A percentile compares a stretch with the other conserved stretches of the same genome.
Conservation (phyloP, 2,329 filamentous ascomycete genomes). For the Penicillium sp. region DNA sequence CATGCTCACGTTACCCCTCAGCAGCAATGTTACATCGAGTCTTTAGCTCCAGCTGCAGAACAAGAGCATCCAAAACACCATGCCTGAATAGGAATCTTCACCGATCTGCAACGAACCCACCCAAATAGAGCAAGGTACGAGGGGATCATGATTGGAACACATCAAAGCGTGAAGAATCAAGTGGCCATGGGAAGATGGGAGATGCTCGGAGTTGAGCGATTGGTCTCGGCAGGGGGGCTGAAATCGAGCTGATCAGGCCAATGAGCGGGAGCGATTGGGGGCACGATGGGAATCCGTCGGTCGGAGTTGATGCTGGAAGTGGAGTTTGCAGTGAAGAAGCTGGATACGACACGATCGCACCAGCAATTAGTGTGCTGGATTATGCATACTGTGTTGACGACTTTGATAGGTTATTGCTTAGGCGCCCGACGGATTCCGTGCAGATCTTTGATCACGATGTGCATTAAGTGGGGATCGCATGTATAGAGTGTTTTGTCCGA, state of each 20-base stretch:
- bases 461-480: no score
- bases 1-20: no score
- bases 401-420: no score
- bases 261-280: slow-evolving; percentile 2
- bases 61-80: not conserved
- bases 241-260: slow-evolving; percentile 14
- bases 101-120: slow-evolving; percentile 13
- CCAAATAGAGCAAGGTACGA: slow-evolving; percentile 3
- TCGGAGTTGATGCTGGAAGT: not conserved
- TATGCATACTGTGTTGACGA: no score
- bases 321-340: not conserved
- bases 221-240: not conserved
- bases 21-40: slow-evolving; percentile 15
- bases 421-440: slow-evolving; percentile 25
- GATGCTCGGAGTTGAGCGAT: no score
- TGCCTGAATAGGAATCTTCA: slow-evolving; percentile 12
- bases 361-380: no score
- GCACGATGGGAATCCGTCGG: slow-evolving; percentile 14
- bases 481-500: no score
- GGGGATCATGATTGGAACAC: slow-evolving; percentile 4
- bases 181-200: slow-evolving; percentile 4
- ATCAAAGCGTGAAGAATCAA: slow-evolving; percentile 14
- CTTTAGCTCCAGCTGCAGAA: not conserved
- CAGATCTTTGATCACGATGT: slow-evolving; percentile 2
- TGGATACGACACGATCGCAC: no score